Percentiles rank a stretch among this genome's conserved stretches.
phyloP scores from a whole-genome alignment of 2,329 filamentous ascomycete genomes.

The Colletotrichum incanum region DNA sequence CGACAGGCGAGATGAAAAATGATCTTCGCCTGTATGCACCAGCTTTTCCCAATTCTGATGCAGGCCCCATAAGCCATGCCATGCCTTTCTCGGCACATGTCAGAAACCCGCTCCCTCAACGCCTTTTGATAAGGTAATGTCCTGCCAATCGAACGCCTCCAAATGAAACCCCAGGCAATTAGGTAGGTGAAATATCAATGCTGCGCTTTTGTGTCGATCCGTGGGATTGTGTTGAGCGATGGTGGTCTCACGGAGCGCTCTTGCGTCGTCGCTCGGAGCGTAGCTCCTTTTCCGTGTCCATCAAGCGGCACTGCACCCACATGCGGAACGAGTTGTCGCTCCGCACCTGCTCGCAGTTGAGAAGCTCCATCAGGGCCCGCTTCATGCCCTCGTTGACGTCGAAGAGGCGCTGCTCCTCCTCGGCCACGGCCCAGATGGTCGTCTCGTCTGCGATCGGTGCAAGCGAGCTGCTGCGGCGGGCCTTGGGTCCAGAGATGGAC shows the following conservation, averaged over 20 bases:
- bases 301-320: constrained; percentile 72
- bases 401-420: constrained; percentile 68
- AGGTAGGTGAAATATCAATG: constrained; percentile 11
- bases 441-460: constrained; percentile 64
- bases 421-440: constrained; percentile 64
- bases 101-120: constrained; percentile 18
- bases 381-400: constrained; percentile 75
- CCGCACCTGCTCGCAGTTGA: constrained; percentile 72
- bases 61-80: not conserved
- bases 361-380: constrained; percentile 72
- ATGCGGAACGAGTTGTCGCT: constrained; percentile 67
- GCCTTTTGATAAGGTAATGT: constrained; percentile 22
- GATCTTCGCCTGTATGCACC: constrained; percentile 29
- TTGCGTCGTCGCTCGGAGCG: constrained; percentile 65
- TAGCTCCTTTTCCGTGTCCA: constrained; percentile 74
- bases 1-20: constrained; percentile 23
- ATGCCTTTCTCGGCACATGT: constrained; percentile 16
- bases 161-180: constrained; percentile 6
- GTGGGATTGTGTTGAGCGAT: not conserved
- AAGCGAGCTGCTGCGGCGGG: constrained; percentile 45
- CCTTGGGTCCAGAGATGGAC: constrained; percentile 45
- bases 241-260: constrained; percentile 32
- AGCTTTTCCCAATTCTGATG: constrained; percentile 23
- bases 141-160: constrained; percentile 10
- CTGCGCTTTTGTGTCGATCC: constrained; percentile 21